Evolutionary conservation across 495 filamentous ascomycete species (phyloP).

Genomic region (Annulohypoxylon nitens): DNA sequence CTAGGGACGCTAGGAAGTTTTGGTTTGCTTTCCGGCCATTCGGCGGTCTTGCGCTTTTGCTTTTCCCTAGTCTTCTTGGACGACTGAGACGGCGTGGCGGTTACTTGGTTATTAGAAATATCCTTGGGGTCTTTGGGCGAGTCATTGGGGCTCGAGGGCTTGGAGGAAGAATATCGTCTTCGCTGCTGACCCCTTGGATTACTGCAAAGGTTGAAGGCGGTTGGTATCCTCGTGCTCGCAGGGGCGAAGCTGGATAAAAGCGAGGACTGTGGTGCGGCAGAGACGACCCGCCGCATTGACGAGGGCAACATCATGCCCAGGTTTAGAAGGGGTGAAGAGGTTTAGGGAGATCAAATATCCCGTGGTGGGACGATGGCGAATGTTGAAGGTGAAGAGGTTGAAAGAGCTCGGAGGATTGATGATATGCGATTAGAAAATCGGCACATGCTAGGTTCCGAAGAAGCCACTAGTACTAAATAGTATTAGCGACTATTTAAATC

Average conservation of each 20-base stretch:
- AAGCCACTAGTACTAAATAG: slow-evolving; percentile 26
- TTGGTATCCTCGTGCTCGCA: slow-evolving; percentile 53
- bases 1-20: slow-evolving; percentile 85
- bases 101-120: slow-evolving; percentile 58
- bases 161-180: slow-evolving; percentile 67
- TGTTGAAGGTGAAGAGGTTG: slow-evolving; percentile 25
- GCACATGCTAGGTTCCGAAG: slow-evolving; percentile 34
- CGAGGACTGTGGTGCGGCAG: slow-evolving; percentile 58
- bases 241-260: slow-evolving; percentile 56
- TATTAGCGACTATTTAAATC: slow-evolving; percentile 13
- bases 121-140: slow-evolving; percentile 63
- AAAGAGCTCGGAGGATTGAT: slow-evolving; percentile 31
- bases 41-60: slow-evolving; percentile 61
- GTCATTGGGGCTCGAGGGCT: slow-evolving; percentile 67
- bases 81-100: slow-evolving; percentile 54
- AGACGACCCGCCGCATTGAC: slow-evolving; percentile 63
- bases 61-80: slow-evolving; percentile 60
- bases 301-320: slow-evolving; percentile 63
- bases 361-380: slow-evolving; percentile 32
- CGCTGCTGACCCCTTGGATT: slow-evolving; percentile 58
- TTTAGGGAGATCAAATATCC: slow-evolving; percentile 25
- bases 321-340: slow-evolving; percentile 30
- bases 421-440: slow-evolving; percentile 32
- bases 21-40: slow-evolving; percentile 53
- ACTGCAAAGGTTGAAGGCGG: slow-evolving; percentile 55